Base-by-base conservation (phyloP, 2,329 filamentous ascomycete genomes). In the Cercospora zeina region DNA sequence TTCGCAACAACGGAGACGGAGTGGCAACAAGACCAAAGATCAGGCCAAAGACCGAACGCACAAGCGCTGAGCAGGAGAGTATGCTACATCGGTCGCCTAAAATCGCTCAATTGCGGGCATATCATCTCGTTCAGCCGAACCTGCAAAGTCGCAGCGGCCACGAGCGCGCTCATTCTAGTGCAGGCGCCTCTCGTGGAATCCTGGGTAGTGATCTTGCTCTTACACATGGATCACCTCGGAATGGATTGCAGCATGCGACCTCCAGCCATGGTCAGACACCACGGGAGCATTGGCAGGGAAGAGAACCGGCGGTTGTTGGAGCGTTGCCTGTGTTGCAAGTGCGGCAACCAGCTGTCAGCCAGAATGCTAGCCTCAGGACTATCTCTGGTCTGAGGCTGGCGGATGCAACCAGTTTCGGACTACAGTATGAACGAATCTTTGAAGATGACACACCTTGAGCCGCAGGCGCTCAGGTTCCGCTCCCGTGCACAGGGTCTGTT, bases 361-460 rank as follows among this genome's bases (percentile, higher is more conserved):
- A 34, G 19, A 34, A 54, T 19, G 51, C 51, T 24, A 37, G 30
- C 39, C 24, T 58, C 16, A 27, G 11, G 13, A 58, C 55, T 24
- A 16, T 9, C 34, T 47, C 55, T 21, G 42, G 55, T 16, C 39
- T 58, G 16, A 36, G 16, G 39, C 34, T 58, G 42, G 31, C 24
- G 19, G 55, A 58, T 21, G 39, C 7, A 14, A 58, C 55, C 30
- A 45, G 14, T 50, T 21, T 13, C 19, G 42, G n/a, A n/a, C n/a
- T n/a, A n/a, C n/a, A 58, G 30, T 30, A 31, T 21, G 55, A 58
- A 45, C 42, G 8, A 24, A n/a, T 58, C 24, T 10, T 49, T 6
- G 39, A 58, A 49, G 39, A 37, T 8, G 31, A 36, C n/a, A 31
- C 19, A 34, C 7, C 55, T n/a, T 58, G 55, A 58, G 30, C 6